These are phyloP conservation scores for Krasilnikovozyma curviuscula DNA, from an alignment of 768 basidiomycete species.

Conservation along the genomic window DNA sequence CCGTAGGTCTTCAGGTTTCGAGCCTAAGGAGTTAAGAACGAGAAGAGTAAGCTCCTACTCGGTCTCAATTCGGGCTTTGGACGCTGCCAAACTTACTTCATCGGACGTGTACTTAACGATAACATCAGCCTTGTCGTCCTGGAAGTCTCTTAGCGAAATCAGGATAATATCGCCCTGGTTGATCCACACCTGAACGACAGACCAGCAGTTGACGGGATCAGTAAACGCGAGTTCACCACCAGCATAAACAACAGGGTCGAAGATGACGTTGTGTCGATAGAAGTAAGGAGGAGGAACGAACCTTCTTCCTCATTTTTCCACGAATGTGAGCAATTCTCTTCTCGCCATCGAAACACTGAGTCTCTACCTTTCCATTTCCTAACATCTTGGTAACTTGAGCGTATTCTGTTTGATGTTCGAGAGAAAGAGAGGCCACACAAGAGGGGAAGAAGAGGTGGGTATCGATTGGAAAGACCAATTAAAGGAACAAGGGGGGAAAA, in stretches of 20 bases:
- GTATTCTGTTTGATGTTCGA: slow-evolving; percentile 40
- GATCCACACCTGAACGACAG: slow-evolving; percentile 90
- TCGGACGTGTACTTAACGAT: slow-evolving; percentile 98
- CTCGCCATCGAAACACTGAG: slow-evolving; percentile 93
- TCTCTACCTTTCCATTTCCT: slow-evolving; percentile 90
- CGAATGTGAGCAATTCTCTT: slow-evolving; percentile 93
- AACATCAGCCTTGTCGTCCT: slow-evolving; percentile 97
- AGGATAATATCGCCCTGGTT: slow-evolving; percentile 94
- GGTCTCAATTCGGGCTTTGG: background rate
- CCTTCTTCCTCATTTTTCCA: slow-evolving; percentile 99
- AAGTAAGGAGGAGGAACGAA: slow-evolving; percentile 24
- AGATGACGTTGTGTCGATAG: background rate
- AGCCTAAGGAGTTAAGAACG: slow-evolving; percentile 14
- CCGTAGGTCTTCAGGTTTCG: slow-evolving; percentile 82
- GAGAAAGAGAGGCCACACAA: background rate
- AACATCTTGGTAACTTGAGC: slow-evolving; percentile 98
- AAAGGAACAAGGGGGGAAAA: background rate
- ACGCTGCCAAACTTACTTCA: slow-evolving; percentile 30
- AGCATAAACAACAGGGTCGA: background rate
- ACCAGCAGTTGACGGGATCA: background rate
- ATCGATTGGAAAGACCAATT: no score
- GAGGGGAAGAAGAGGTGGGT: background rate
- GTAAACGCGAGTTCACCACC: background rate
- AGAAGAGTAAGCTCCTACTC: background rate
- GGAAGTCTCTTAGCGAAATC: slow-evolving; percentile 89